Evolutionary conservation across 495 filamentous ascomycete genomes (phyloP).

Genomic region (Penicillium canariense): DNA sequence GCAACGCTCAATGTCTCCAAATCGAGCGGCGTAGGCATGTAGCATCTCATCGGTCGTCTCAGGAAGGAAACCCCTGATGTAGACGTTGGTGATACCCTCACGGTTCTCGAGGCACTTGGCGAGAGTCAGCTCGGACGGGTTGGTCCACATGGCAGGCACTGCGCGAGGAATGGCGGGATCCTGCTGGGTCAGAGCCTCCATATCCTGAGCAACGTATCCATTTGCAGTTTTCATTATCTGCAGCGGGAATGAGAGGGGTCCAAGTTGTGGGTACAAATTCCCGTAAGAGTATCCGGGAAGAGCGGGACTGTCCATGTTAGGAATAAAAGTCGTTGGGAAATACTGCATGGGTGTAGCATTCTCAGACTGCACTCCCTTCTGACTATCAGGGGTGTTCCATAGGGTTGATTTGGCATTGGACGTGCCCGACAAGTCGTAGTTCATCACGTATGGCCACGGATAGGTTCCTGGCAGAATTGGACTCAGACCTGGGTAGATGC

Average conservation of each 20-base stretch:
- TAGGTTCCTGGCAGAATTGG: constrained; percentile 27
- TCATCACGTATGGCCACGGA: constrained; percentile 32
- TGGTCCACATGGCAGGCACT: constrained; percentile 80
- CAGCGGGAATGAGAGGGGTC: constrained; percentile 27
- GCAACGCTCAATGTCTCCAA: constrained; percentile 86
- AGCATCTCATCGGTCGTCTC: constrained; percentile 92
- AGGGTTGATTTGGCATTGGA: constrained; percentile 9
- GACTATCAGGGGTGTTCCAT: constrained; percentile 25
- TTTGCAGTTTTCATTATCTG: constrained; percentile 48
- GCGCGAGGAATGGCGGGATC: constrained; percentile 84
- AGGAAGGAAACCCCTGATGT: constrained; percentile 91
- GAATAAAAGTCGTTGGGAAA: constrained; percentile 15
- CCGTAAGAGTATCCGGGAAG: constrained; percentile 26
- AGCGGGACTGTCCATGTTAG: constrained; percentile 21
- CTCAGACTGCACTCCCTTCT: constrained; percentile 21
- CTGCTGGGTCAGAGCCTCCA: constrained; percentile 68
- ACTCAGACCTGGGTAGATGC: constrained; percentile 26
- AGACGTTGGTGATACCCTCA: constrained; percentile 87
- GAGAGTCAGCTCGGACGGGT: constrained; percentile 69
- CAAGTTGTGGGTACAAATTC: constrained; percentile 22
- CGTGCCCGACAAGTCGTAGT: constrained; percentile 21
- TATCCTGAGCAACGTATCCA: constrained; percentile 59
- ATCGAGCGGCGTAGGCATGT: constrained; percentile 75
- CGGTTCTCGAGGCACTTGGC: constrained; percentile 91
- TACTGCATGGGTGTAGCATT: constrained; percentile 21